Base-by-base conservation (phyloP, 345 rosid species). In the Euclidium syriacum region DNA sequence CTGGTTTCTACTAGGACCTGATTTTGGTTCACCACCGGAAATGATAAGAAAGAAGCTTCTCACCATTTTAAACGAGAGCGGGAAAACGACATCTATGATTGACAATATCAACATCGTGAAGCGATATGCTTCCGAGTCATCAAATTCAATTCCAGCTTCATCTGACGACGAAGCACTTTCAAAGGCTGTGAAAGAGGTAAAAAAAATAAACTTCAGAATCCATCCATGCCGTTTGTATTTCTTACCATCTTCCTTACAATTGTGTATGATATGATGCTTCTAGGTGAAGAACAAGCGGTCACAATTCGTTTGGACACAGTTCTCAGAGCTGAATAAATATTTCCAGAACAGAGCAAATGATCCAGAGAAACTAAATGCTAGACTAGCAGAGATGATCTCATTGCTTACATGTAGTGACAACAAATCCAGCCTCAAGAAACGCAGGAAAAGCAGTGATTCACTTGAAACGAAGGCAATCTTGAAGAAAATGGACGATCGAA, bases 251-350 rank as follows among this genome's bases (percentile, higher is more conserved):
- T n/a, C 18, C 3, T 25, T 51, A 6, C 10, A 26, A 52, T 8
- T 54, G 50, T 50, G 44, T 67, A 58, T 40, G 2, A 26, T 52
- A 27, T 75, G 25, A 27, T 75, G 25, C 19, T 63, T 67, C 55
- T 75, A 94, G 97, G 95, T 68, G 38, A 87, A 79, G 83, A 87
- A 82, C 70, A 84, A 65, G 43, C 64, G 68, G 27, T 74, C 80
- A 38, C 87, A 94, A 35, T 87, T 87, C 52, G 82, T 95, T 30
- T 90, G 97, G 99, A 75, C 91, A 38, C 97, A 88, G 20, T 88
- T 95, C 73, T 78, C 97, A 18, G 96, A 90, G 79, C 40, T 95
- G 73, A 75, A 86, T 75, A 71, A 75, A 38, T 83, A 83, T 75
- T 78, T 77, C 48, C 82, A 74, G 86, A 77, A 70, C 55, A 87